These are phyloP conservation scores for Volvariella surrecta DNA, from an alignment of 1,284 basidiomycete genomes.

Conservation along the genomic window DNA sequence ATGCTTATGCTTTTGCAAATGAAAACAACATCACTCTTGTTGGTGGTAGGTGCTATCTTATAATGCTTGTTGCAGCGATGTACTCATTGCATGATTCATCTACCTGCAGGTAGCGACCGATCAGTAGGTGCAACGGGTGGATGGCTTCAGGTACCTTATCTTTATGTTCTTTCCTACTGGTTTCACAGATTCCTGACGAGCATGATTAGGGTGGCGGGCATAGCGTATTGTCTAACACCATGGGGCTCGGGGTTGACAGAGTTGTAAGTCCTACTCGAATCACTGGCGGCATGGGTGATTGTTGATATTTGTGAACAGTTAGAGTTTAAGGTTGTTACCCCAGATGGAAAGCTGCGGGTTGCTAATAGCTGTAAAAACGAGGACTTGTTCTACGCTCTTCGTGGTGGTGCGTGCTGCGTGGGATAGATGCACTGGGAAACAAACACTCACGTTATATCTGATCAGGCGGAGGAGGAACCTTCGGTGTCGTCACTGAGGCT, in stretches of 20 bases:
- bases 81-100: no score
- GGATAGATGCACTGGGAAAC: background rate
- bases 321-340: slow-evolving; percentile 33
- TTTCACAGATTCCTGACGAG: background rate
- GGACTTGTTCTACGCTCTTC: slow-evolving; percentile 36
- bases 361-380: slow-evolving; percentile 31
- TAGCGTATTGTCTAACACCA: slow-evolving; percentile 26
- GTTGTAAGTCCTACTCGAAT: slow-evolving; percentile 19
- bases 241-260: slow-evolving; percentile 32
- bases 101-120: background rate
- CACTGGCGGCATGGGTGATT: background rate
- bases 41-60: background rate
- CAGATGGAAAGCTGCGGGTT: slow-evolving; percentile 25
- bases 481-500: slow-evolving; percentile 20
- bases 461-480: slow-evolving; percentile 13
- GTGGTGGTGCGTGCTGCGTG: slow-evolving; percentile 22
- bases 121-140: slow-evolving; percentile 20
- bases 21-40: background rate
- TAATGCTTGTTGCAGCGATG: background rate
- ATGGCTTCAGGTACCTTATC: slow-evolving; percentile 18
- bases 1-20: background rate
- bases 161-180: background rate
- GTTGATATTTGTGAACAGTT: slow-evolving; percentile 16
- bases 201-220: slow-evolving; percentile 38
- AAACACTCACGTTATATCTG: background rate